phyloP scores from a whole-genome alignment of 176 grass and related monocot species.

The Zoysia pacifica region DNA sequence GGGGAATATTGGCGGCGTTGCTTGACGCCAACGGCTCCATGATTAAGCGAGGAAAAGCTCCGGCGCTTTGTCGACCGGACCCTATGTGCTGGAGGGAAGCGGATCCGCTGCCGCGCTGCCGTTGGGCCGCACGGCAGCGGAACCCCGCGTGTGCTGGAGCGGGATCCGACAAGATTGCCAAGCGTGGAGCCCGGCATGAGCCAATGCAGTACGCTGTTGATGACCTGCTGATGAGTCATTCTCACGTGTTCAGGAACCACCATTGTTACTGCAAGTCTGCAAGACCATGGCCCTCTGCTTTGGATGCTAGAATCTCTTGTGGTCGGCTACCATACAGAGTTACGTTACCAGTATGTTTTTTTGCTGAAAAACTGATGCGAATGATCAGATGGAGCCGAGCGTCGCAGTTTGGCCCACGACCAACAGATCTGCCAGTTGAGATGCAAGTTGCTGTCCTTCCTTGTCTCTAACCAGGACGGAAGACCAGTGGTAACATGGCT shows the following conservation, averaged over 20 bases:
- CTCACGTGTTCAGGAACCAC: background rate
- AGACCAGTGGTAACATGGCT: slow-evolving; percentile 26
- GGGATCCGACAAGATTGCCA: slow-evolving; percentile 32
- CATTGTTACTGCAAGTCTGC: background rate
- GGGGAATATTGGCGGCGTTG: background rate
- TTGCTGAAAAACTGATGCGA: background rate
- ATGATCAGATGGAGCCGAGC: background rate
- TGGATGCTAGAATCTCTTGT: slow-evolving; percentile 48
- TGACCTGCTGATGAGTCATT: slow-evolving; percentile 31
- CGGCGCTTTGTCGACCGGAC: slow-evolving; percentile 1
- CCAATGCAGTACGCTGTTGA: background rate
- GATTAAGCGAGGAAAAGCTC: slow-evolving; percentile 35
- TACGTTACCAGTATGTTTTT: background rate
- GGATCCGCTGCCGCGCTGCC: too few relatives aligned
- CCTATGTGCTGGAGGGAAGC: too few relatives aligned
- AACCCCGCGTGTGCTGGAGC: background rate
- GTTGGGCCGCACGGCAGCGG: too few relatives aligned
- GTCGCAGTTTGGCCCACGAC: background rate
- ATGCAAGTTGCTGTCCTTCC: slow-evolving; percentile 1
- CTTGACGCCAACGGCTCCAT: slow-evolving; percentile 23
- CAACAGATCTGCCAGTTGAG: background rate
- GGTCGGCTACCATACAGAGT: background rate
- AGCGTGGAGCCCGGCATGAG: background rate
- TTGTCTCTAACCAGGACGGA: background rate
- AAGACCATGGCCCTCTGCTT: slow-evolving; percentile 5